Evolutionary conservation across 1,139 yeast species (phyloP).

Genomic region (Debaryomycetaceae sp.): DNA sequence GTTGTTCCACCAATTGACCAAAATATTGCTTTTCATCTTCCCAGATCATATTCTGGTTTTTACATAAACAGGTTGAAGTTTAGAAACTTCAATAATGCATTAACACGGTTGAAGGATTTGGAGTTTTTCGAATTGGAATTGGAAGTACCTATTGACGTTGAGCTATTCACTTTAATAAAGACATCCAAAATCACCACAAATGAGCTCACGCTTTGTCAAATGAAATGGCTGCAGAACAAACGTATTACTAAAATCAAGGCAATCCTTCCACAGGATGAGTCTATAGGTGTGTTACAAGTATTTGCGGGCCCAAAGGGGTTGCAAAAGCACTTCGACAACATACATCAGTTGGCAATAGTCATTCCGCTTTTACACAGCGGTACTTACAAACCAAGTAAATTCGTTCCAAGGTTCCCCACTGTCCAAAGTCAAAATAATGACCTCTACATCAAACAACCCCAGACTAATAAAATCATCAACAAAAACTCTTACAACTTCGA

Average conservation of each 20-base stretch:
- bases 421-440: conserved; percentile 69
- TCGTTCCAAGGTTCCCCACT: conserved; percentile 73
- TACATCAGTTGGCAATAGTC: conserved; percentile 70
- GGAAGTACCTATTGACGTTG: conserved; percentile 66
- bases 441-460: conserved; percentile 81
- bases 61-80: conserved; percentile 56
- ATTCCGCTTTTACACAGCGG: conserved; percentile 80
- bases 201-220: conserved; percentile 67
- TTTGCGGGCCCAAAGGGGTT: conserved; percentile 69
- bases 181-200: conserved; percentile 51
- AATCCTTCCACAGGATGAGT: conserved; percentile 62
- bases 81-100: conserved; percentile 70
- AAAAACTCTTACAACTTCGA: conserved; percentile 64
- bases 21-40: conserved; percentile 72
- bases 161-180: conserved; percentile 52
- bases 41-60: conserved; percentile 81
- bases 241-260: conserved; percentile 80
- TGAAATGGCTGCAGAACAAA: conserved; percentile 62
- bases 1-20: conserved; percentile 81
- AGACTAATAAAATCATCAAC: conserved; percentile 55
- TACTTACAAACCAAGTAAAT: conserved; percentile 47
- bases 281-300: conserved; percentile 71
- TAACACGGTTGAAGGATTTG: conserved; percentile 66
- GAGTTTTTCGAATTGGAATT: conserved; percentile 80
- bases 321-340: conserved; percentile 55